Conservation (phyloP, 305 asterid genomes). For the Fraxinus greggii region DNA sequence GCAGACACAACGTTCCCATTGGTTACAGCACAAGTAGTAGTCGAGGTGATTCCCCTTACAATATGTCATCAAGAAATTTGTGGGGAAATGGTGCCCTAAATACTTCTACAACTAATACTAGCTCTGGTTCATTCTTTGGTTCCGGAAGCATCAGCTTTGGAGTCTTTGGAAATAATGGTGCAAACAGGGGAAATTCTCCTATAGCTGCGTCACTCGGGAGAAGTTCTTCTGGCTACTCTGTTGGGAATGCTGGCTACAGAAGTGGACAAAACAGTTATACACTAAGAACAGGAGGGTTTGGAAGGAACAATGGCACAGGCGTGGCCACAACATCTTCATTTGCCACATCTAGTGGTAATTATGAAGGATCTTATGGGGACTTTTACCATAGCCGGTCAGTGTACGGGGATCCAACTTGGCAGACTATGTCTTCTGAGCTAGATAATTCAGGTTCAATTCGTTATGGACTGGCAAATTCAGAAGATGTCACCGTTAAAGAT, state of each 20-base stretch:
- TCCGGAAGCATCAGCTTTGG: constrained; percentile 64
- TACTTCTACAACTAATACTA: constrained; percentile 48
- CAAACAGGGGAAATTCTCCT: constrained; percentile 63
- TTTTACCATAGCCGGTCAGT: constrained; percentile 62
- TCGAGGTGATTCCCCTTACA: constrained; percentile 52
- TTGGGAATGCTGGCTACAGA: constrained; percentile 58
- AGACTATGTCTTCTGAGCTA: constrained; percentile 54
- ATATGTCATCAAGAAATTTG: constrained; percentile 33
- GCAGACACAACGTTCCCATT: constrained; percentile 56
- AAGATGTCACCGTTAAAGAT: constrained; percentile 56
- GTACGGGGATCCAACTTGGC: constrained; percentile 77
- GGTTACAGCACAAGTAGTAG: constrained; percentile 49
- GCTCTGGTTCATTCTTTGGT: constrained; percentile 61
- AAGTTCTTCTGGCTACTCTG: constrained; percentile 46
- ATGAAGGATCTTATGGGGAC: constrained; percentile 63
- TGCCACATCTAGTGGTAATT: constrained; percentile 52
- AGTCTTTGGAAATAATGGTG: constrained; percentile 64
- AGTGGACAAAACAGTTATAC: constrained; percentile 56
- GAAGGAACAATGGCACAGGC: constrained; percentile 49
- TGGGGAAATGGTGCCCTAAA: constrained; percentile 71
- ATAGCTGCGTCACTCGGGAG: constrained; percentile 49
- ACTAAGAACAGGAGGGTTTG: constrained; percentile 59
- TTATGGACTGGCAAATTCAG: constrained; percentile 63
- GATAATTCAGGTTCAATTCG: constrained; percentile 62
- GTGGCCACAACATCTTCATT: constrained; percentile 49